Base-by-base conservation (phyloP, 2,329 filamentous ascomycete species). In the Xylariaceae sp. region DNA sequence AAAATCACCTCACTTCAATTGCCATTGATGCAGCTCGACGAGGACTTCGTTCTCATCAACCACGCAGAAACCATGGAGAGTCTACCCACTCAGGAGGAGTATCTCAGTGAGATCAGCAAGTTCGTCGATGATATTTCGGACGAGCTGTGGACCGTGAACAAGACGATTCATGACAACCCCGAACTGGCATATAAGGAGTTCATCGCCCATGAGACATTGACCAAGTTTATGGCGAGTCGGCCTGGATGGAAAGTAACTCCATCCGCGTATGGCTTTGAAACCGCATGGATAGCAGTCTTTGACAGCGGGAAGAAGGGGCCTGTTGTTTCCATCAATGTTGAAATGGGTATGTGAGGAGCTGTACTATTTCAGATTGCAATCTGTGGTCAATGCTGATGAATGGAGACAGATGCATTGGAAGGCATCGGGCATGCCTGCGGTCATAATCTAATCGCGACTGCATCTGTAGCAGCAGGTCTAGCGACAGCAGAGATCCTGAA, bases 391-490 rank as follows among this genome's bases (percentile, higher is more conserved):
- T 11, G 13, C 62, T 70, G 37, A 71, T 54, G 23, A 4, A 51
- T 34, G 9, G 42, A n/a, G 51, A 11, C 35, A 78, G 78, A 82
- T 64, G 78, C 79, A 2, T 72, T 82, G 2, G 77, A 79, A 1
- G 76, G 74, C 1, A 74, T 82, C 6, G 80, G 80, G 42, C 80
- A 82, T 64, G 79, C 79, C 6, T 83, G 81, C 57, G 81, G 81
- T 3, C 81, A 83, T 69, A 83, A 83, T 62, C 74, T 82, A 44
- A 82, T 82, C 56, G 79, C 79, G 4, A 78, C 74, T 0, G 75
- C 78, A 2, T 80, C 79, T 0, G 69, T 82, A 8, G 74, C 78
- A 1, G 78, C 71, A 2, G 78, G 75, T 23, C 66, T 84, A 2
- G 80, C 78, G 2, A 73, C 80, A 0, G 79, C 77, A 0, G 70